Conservation (phyloP, 2,329 filamentous ascomycete genomes). For the Aciculosporium take region DNA sequence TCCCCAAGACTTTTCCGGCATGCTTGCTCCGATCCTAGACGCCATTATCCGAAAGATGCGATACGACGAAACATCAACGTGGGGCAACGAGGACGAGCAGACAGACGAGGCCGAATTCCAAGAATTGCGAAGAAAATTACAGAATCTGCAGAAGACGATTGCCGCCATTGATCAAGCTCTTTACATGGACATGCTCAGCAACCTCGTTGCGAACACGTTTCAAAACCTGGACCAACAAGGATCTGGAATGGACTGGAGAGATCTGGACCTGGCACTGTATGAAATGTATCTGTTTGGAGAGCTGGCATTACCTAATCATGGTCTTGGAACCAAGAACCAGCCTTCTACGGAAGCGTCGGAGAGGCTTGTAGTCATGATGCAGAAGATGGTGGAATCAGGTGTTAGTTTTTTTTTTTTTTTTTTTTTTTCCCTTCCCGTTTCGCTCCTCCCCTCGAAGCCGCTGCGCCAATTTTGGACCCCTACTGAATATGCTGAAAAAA, state of each 20-base stretch:
- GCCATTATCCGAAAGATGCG: conserved; percentile 93
- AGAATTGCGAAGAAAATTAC: conserved; percentile 77
- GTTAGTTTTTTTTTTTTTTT: neutral
- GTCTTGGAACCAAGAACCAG: conserved; percentile 72
- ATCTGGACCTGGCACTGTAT: conserved; percentile 82
- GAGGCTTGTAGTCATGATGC: conserved; percentile 81
- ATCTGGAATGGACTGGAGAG: conserved; percentile 76
- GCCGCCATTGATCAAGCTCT: conserved; percentile 77
- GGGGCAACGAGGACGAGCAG: conserved; percentile 88
- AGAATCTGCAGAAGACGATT: conserved; percentile 83
- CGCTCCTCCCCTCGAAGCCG: neutral
- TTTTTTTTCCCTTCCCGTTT: neutral
- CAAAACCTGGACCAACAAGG: conserved; percentile 62
- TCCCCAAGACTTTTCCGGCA: conserved; percentile 61
- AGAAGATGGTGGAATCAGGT: conserved; percentile 88
- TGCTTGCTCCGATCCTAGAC: conserved; percentile 78
- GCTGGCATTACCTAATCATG: conserved; percentile 75
- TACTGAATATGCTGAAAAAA: too few species aligned
- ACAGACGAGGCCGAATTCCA: conserved; percentile 97
- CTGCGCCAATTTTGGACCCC: neutral
- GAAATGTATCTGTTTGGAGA: conserved; percentile 96
- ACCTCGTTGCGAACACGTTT: conserved; percentile 78
- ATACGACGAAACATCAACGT: conserved; percentile 86
- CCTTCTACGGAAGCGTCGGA: conserved; percentile 68
- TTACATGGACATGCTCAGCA: conserved; percentile 79